Evolutionary conservation across 2,329 filamentous ascomycete species (phyloP), one percentile per base, ranked within the genome.

Genomic region (Penicillium griseofulvum): DNA sequence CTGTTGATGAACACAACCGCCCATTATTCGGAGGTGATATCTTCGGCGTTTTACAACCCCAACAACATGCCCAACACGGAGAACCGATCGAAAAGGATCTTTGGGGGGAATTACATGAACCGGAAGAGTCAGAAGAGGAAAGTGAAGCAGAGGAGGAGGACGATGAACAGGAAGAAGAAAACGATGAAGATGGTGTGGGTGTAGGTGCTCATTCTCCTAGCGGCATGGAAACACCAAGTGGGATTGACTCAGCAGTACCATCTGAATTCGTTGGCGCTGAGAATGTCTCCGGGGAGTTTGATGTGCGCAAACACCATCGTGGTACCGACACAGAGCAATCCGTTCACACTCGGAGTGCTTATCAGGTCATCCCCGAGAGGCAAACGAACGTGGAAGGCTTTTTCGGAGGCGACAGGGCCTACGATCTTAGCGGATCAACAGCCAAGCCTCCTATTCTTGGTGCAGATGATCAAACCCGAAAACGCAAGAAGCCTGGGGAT

Each of bases 401-500:
- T 83, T 97, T 99, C 71, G 94, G 94, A 64, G 92, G 90, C 65
- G 93, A 97, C 71, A 88, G 91, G 68, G 89, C 89, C 16, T 99
- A 99, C 75, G 92, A 99, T 74, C 82, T 99, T 59, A 87, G 81
- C 58, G 85, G 78, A 60, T 79, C 78, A 31, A 78, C 82, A 57
- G 76, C 79, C 22, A 78, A 80, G 56, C 74, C 90, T 57, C 88
- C 89, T 0, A 83, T 95, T 3, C 83, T 99, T 4, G 94, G 92
- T 11, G 83, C 85, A 60, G 90, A 95, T 24, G 89, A 91, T 55
- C 85, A 91, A 53, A 81, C 72, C 51, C 79, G 90, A 67, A 94
- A 95, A 78, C 84, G 91, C 67, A 99, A 97, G 85, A 96, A 97
- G 82, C 92, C 89, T 4, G 94, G 93, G 38, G 94, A 99, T 71